These are phyloP conservation scores for Botryobasidium botryosum DNA, from an alignment of 768 basidiomycete species.

Conservation along the genomic window DNA sequence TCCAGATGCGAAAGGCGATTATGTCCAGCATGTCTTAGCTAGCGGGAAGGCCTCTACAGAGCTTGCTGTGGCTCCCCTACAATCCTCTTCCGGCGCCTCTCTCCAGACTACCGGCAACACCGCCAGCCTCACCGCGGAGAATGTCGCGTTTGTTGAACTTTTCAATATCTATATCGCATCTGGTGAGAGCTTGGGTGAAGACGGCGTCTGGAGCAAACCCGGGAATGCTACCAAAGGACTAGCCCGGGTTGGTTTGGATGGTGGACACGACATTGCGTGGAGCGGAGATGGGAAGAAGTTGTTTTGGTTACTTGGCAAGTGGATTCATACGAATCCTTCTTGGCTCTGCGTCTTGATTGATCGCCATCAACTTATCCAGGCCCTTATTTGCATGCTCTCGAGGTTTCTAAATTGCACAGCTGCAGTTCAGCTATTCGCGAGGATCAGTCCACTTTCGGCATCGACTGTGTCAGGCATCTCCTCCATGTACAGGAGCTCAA, in stretches of 20 bases:
- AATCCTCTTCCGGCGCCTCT: neutral
- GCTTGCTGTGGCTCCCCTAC: conserved; percentile 23
- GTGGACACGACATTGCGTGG: conserved; percentile 53
- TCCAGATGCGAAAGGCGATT: conserved; percentile 31
- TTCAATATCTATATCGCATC: conserved; percentile 46
- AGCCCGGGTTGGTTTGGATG: conserved; percentile 48
- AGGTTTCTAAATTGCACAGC: conserved; percentile 32
- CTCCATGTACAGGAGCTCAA: conserved; percentile 42
- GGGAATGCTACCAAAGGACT: conserved; percentile 45
- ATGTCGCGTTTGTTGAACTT: conserved; percentile 51
- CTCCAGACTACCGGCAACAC: too few relatives aligned
- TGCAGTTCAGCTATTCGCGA: conserved; percentile 33
- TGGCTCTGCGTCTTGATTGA: neutral
- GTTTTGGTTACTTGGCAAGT: conserved; percentile 58
- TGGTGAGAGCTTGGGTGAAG: conserved; percentile 20
- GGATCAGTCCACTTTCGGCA: conserved; percentile 41
- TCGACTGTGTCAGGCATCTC: conserved; percentile 39
- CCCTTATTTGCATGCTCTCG: conserved; percentile 44
- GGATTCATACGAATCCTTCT: neutral
- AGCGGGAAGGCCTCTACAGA: conserved; percentile 42
- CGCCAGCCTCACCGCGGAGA: conserved; percentile 8
- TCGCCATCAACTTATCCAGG: conserved; percentile 22
- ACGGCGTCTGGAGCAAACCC: conserved; percentile 51
- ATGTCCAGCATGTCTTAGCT: conserved; percentile 31
- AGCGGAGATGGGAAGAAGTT: conserved; percentile 44